Base-by-base conservation (phyloP, 2,329 filamentous ascomycete genomes). In the Grosmannia serpens region DNA sequence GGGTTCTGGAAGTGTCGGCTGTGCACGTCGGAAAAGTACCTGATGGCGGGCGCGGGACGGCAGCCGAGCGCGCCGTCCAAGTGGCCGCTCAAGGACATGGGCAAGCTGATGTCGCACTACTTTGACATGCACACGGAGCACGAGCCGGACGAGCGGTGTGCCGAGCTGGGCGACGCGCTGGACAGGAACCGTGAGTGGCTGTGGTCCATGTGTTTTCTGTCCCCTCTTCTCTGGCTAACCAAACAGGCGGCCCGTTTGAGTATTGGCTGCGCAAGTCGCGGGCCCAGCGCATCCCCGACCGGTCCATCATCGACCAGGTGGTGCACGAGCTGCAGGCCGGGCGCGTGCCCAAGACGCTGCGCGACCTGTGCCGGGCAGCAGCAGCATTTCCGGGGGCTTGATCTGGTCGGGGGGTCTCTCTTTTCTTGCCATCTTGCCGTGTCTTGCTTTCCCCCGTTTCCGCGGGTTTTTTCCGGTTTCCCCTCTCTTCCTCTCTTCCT, bases 1-100 rank as follows among this genome's bases (percentile, higher is more conserved):
- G 75, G 75, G 22, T 73, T 70, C 64, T 77, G 75, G 75, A 73
- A 73, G 61, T 77, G 75, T 62, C 73, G 71, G 0, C 69, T 77
- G 1, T 77, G 75, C 65, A 69, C 67, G 3, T 70, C 74, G 1
- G 65, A 70, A 41, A 77, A 76, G 63, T 77, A 73, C 62, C 64
- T 73, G 20, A 66, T 70, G n/a, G 72, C 74, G 0, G 72, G 72
- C 2, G 63, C 66, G 6, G 72, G 70, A 47, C 70, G 74, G 55
- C 70, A 73, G 56, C 75, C 75, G 26, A 73, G 70, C 55, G 71
- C 70, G 53, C 74, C 75, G 33, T 74, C 72, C 64, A 76, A 75
- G 62, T 77, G 75, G 75, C 73, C 75, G 3, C 67, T 77, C 15
- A 73, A 73, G 62, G 75, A 77, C 58, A 70, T 76, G 50, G 71